Base-by-base conservation (phyloP, 768 basidiomycete species). In the Artomyces pyxidatus region DNA sequence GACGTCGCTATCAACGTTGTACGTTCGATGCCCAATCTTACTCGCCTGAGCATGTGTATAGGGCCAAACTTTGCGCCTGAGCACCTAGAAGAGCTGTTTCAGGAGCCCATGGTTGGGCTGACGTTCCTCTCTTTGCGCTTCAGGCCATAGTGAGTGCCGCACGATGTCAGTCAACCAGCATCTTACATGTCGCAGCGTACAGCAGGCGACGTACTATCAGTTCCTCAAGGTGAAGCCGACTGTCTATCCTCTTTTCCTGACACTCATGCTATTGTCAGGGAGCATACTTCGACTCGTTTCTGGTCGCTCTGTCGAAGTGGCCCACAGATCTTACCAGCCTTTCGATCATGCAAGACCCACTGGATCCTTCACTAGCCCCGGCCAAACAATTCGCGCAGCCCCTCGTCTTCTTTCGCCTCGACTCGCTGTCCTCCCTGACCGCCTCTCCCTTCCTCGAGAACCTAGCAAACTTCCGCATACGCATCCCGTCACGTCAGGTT, bases 21-120 rank as follows among this genome's bases (percentile, higher is more conserved):
- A 17, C 62, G 66, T 19, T 65, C 83, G 29, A 66, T 93, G 8
- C 71, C 79, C 1, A 64, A 67, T 17, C 54, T 88, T 17, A 61
- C 63, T 22, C 65, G 66, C 6, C 60, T 95, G 52, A 66, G 62
- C 22, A 62, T 96, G 43, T 80, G 79, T 63, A 71, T 94, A 52
- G 93, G 92, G 0, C 81, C 88, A 0, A 73, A 64, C 52, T 91
- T 91, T 61, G 63, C 80, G 0, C 91, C 91, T 2, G 89, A 93
- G 55, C 86, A 91, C 63, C 62, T 93, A 44, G 81, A 84, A 53
- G 82, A 84, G 44, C 71, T 92, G 28, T 71, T 85, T 50, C 61
- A 70, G 48, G 64, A 68, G 25, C 78, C 81, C 4, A 67, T 76
- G 45, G 58, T 63, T 11, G 58, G 54, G 0, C 56, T 95, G 53